Base-by-base conservation (phyloP, 495 filamentous ascomycete species). In the Parachaetomium inaequale region DNA sequence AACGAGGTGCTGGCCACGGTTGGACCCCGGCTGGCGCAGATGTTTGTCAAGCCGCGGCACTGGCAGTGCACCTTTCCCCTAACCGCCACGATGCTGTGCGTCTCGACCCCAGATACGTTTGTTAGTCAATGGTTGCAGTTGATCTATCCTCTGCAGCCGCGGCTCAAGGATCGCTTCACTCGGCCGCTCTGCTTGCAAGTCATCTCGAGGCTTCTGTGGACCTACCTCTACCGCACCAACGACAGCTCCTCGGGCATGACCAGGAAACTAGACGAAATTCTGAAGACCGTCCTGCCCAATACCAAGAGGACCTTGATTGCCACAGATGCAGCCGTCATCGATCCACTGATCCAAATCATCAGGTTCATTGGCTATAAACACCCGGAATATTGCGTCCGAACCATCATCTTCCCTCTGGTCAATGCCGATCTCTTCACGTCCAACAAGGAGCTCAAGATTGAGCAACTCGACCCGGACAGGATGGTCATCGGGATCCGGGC, bases 401-500 rank as follows among this genome's bases (percentile, higher is more conserved):
- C 78, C 56, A 90, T 98, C 58, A 90, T 99, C 21, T 99, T 96
- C 70, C 94, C 93, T 10, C 75, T 99, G 54, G 88, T 99, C 66
- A 97, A 96, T 70, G 90, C 91, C 7, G 94, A 99, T 42, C 77
- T 90, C 32, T 92, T 98, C 69, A 84, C 84, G 2, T 81, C 85
- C 32, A 87, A 88, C 32, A 87, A 84, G 70, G 92, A 96, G 31
- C 77, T 94, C 59, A 91, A 86, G 69, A 88, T 96, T 52, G 93
- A 97, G 69, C 90, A 94, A 67, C 85, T 99, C 66, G 94, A 97
- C 55, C 94, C 94, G 0, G 94, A 99, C 70, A 89, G 88, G 69
- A 96, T 97, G 79, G 91, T 97, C 11, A 89, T 99, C 68, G 94
- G 93, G 12, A 99, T 99, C 60, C 84, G 90, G 54, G 87, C 94